Evolutionary conservation across 75 land plant species (phyloP), one percentile per base, ranked within the genome.

Genomic region (Adiantum capillusveneris): DNA sequence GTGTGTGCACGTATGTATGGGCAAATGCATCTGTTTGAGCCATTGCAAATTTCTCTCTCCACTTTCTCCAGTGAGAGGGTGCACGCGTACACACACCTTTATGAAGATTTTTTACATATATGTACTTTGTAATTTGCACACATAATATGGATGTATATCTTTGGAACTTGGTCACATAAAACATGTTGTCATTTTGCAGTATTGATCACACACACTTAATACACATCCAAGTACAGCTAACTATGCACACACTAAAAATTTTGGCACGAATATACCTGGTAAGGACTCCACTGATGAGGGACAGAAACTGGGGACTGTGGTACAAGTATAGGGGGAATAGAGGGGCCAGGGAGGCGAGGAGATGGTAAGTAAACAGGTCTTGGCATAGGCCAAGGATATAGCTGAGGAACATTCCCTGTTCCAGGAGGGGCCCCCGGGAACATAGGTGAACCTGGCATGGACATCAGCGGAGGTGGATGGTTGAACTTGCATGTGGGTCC

Each of bases 401-500:
- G 78, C 30, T 64, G 69, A 34, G 81, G 69, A 45, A 74, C 62
- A 57, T 74, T 74, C 22, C 55, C 60, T 16, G 37, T 34, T 9
- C 81, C 53, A 50, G 84, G 67, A 34, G 9, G 37, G 59, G 81
- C 34, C 62, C 59, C 45, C 62, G 59, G 25, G 72, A 64, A 53
- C 37, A 34, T 3, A 34, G 37, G 37, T 16, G 44, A 26, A 11
- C 63, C 27, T n/a, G 49, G 49, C 49, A 46, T 46, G 17, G 6
- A 5, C 5, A n/a, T 17, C 49, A 42, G 70, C 5, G 91, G 91
- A 19, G 77, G 84, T 27, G 91, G 91, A 72, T 87, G 91, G 73
- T 87, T 77, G 69, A 74, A 87, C 67, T 56, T 77, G 72, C 91
- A 87, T 37, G 71, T 78, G 21, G 78, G 39, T 51, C 71, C 84